A percentile compares a stretch with the other conserved stretches of the same genome.
Evolutionary conservation across 2,329 filamentous ascomycete genomes (phyloP).

Genomic region (Westerdykella aurantiaca): DNA sequence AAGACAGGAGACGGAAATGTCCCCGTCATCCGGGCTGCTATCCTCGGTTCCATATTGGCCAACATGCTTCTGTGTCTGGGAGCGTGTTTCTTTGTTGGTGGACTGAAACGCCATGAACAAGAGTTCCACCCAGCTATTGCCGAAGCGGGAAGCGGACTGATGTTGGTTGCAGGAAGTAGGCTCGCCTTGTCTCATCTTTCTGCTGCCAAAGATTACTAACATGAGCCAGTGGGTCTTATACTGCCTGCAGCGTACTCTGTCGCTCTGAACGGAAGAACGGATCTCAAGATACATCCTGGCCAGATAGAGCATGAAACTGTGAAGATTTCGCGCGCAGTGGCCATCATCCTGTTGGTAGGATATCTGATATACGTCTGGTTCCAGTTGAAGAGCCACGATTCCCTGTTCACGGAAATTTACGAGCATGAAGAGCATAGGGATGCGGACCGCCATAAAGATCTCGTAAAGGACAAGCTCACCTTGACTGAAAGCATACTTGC

Average conservation of each 20-base stretch:
- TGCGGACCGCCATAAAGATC: slow-evolving; percentile 56
- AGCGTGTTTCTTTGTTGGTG: slow-evolving; percentile 72
- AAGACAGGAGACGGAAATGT: slow-evolving; percentile 47
- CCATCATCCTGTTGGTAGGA: slow-evolving; percentile 64
- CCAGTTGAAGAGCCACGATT: slow-evolving; percentile 70
- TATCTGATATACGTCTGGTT: slow-evolving; percentile 60
- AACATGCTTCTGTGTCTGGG: slow-evolving; percentile 77
- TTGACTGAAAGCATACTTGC: slow-evolving; percentile 66
- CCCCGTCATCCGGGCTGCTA: slow-evolving; percentile 75
- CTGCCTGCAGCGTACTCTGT: slow-evolving; percentile 52
- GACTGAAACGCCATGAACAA: slow-evolving; percentile 61
- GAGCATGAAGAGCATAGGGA: slow-evolving; percentile 64
- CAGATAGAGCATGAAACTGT: slow-evolving; percentile 54
- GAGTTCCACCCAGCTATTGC: slow-evolving; percentile 69
- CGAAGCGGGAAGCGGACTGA: slow-evolving; percentile 70
- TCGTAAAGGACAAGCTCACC: slow-evolving; percentile 62
- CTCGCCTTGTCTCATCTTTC: slow-evolving; percentile 31
- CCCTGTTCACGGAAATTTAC: slow-evolving; percentile 69
- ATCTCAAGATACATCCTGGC: slow-evolving; percentile 45
- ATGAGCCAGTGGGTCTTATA: slow-evolving; percentile 41
- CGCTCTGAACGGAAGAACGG: slow-evolving; percentile 24
- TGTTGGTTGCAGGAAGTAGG: slow-evolving; percentile 67
- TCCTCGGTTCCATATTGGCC: slow-evolving; percentile 75
- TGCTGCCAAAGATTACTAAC: slow-evolving; percentile 10
- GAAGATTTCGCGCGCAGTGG: slow-evolving; percentile 63